Base-by-base conservation (phyloP, 148 eudicot species). In the Silene uniflora region DNA sequence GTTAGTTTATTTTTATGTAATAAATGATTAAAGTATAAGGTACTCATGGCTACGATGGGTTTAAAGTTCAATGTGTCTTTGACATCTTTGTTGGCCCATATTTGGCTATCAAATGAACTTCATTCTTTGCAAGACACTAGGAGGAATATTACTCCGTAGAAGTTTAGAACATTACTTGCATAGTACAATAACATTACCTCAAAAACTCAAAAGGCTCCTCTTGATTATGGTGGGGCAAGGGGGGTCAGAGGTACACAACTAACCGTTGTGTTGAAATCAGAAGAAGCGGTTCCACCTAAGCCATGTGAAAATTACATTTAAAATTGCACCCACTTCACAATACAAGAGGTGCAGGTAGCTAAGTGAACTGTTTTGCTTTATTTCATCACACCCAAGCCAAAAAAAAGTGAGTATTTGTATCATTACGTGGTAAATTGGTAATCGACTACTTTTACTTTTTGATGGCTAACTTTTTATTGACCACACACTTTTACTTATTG, bases 401-500 rank as follows among this genome's bases (percentile, higher is more conserved):
- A 59, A 19, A 6, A 59, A 59, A n/a, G 62, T 18, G 62, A 59
- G 22, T 59, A n/a, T 59, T n/a, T 59, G 62, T 10, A 9, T 59
- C 24, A n/a, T 10, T 55, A 49, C 54, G n/a, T 35, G 64, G 32
- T 32, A 32, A 32, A 32, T 27, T 32, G 35, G 35, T 25, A 5
- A 39, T 18, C 0, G 62, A 14, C 62, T 58, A 17, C 9, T 16
- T 54, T 46, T 49, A 12, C 12, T 11, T n/a, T 39, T 24, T 62
- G 66, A n/a, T 74, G 69, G 68, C 76, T 64, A 64, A 64, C 9
- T 7, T 47, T 74, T 24, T 24, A 3, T 42, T 64, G 61, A 35
- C 64, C 23, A 10, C 29, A 22, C 24, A 73, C 46, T 61, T 9
- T 71, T 39, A 39, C n/a, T 52, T 58, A 58, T 58, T 58, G 22